These are phyloP conservation scores for Chaetomium strumarium DNA, from an alignment of 2,329 filamentous ascomycete species.

Conservation along the genomic window DNA sequence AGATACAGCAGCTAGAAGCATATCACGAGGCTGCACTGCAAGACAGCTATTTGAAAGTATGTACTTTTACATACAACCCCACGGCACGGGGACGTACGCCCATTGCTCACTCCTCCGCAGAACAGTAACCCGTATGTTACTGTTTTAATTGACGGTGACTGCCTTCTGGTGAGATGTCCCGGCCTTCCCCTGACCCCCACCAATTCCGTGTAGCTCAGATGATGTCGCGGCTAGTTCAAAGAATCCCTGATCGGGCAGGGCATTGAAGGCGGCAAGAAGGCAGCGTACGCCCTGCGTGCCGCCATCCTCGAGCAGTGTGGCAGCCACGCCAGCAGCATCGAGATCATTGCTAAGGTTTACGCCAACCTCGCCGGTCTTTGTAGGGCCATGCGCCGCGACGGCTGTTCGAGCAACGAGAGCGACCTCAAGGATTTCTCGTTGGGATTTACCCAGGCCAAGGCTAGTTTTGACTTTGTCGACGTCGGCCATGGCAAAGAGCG, in stretches of 20 bases:
- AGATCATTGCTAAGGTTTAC: slow-evolving; percentile 52
- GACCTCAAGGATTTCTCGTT: slow-evolving; percentile 51
- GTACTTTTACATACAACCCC: no score
- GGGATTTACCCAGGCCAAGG: slow-evolving; percentile 54
- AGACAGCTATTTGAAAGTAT: slow-evolving; percentile 37
- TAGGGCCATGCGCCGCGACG: slow-evolving; percentile 45
- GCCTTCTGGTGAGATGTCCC: slow-evolving; percentile 46
- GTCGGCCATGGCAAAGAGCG: slow-evolving; percentile 54
- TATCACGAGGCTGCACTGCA: slow-evolving; percentile 31
- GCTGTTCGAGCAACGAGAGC: slow-evolving; percentile 38
- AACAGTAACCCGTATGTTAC: slow-evolving; percentile 54
- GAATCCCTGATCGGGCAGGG: slow-evolving; percentile 49
- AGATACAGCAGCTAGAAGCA: slow-evolving; percentile 36
- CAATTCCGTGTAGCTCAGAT: background rate
- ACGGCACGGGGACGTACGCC: no score
- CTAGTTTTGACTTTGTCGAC: slow-evolving; percentile 59
- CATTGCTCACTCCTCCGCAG: slow-evolving; percentile 19
- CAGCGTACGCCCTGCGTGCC: slow-evolving; percentile 44
- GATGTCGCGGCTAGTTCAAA: slow-evolving; percentile 44
- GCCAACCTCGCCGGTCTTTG: slow-evolving; percentile 48
- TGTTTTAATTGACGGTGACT: slow-evolving; percentile 58
- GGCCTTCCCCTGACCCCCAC: background rate
- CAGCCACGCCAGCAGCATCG: slow-evolving; percentile 44
- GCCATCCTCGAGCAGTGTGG: slow-evolving; percentile 43
- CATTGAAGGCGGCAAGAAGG: slow-evolving; percentile 48